Evolutionary conservation across 2,329 filamentous ascomycete species (phyloP).

Genomic region (Chaetomium sp.): DNA sequence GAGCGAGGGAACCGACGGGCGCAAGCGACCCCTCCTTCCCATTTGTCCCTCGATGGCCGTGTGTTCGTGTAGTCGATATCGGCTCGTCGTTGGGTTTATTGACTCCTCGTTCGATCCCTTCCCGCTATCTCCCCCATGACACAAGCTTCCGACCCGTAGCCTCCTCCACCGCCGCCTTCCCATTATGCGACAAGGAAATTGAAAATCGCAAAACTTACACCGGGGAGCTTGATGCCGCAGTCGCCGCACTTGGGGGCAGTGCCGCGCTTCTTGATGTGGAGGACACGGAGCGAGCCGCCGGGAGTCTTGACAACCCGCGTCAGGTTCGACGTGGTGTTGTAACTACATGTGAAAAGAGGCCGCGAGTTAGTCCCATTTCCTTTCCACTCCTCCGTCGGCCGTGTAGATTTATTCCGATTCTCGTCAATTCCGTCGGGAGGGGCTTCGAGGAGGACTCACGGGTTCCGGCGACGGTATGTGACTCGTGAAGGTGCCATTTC

Average conservation of each 20-base stretch:
- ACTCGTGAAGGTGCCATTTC: slow-evolving; percentile 56
- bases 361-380: slow-evolving; percentile 14
- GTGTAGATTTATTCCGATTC: neutral
- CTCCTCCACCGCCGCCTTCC: neutral
- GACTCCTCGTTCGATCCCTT: too few relatives aligned
- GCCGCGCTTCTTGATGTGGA: slow-evolving; percentile 99
- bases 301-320: slow-evolving; percentile 94
- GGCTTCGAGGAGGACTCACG: slow-evolving; percentile 48
- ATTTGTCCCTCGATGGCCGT: too few relatives aligned
- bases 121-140: neutral
- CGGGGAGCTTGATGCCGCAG: slow-evolving; percentile 94
- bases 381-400: neutral
- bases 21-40: too few relatives aligned
- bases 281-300: slow-evolving; percentile 88
- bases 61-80: too few relatives aligned
- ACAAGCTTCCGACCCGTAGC: neutral
- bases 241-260: slow-evolving; percentile 99
- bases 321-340: slow-evolving; percentile 98
- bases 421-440: too few relatives aligned
- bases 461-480: slow-evolving; percentile 71
- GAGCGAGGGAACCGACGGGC: too few relatives aligned
- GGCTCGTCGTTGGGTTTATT: too few relatives aligned
- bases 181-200: neutral
- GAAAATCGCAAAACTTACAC: slow-evolving; percentile 62
- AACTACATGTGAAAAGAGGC: slow-evolving; percentile 46